phyloP scores from a whole-genome alignment of 2,329 filamentous ascomycete species.

The Xylaria sp. region DNA sequence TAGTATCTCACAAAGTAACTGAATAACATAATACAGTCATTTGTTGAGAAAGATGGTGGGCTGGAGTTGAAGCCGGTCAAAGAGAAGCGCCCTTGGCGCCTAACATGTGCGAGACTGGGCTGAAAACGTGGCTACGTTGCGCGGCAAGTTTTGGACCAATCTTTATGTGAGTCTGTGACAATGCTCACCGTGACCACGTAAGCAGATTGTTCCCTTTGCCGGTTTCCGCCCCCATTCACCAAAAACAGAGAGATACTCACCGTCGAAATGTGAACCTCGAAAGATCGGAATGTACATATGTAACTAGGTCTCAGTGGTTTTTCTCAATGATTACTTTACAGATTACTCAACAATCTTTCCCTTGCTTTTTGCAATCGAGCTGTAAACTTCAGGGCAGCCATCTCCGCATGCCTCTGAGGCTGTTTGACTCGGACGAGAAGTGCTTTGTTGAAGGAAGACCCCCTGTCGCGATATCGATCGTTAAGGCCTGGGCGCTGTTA shows the following conservation, averaged over 20 bases:
- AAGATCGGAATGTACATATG: neutral
- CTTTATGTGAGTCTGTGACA: neutral
- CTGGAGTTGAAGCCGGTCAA: neutral
- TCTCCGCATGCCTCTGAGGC: neutral
- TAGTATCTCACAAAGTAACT: no score
- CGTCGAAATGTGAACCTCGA: neutral
- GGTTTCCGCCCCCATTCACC: neutral
- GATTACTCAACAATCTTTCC: neutral
- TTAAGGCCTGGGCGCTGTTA: no score
- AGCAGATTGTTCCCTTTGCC: neutral
- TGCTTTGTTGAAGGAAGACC: neutral
- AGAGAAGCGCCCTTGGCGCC: neutral
- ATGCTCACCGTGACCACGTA: neutral
- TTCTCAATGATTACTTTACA: neutral
- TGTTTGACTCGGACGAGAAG: neutral
- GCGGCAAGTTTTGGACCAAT: neutral
- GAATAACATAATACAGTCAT: neutral
- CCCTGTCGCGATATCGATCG: neutral
- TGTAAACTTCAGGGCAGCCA: neutral
- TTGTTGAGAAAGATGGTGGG: neutral
- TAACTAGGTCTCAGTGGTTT: neutral
- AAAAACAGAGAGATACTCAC: neutral
- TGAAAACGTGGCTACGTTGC: constrained; percentile 5
- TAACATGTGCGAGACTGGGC: neutral
- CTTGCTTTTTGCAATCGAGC: neutral